Base-by-base conservation (phyloP, 352 stramenopile genomes). In the Globisporangium solare region DNA sequence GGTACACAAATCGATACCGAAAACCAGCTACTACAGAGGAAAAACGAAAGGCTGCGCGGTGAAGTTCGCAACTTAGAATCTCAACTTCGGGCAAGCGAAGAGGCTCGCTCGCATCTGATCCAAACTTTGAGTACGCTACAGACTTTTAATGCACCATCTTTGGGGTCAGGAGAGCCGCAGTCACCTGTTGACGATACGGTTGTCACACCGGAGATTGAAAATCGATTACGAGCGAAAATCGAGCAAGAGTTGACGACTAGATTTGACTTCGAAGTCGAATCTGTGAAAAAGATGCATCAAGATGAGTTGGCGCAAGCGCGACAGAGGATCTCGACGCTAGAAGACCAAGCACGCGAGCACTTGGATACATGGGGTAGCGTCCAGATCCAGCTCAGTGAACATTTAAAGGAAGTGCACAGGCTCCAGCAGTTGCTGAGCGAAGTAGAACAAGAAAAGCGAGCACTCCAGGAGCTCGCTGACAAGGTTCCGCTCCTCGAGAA, bases 31-130 rank as follows among this genome's bases (percentile, higher is more conserved):
- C 42, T 21, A 24, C 46, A 15, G 6, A 47, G 6, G 55, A 47
- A 50, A 63, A 62, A 37, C 15, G 51, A 35, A n/a, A 59, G 61
- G 24, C 41, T 46, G 12, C 58, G 20, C 17, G 57, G 56, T 21
- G 65, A 61, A 43, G 41, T 64, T 42, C 56, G 21, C 0, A 74
- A 61, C 37, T 61, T 89, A 22, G 75, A 86, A 50, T 54, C 46
- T 1, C 81, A 94, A 39, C 55, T 94, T 35, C 60, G 73, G 60
- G 73, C 74, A 8, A 94, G 84, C 32, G 84, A 94, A 67, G 74
- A 79, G 24, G 77, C 79, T 49, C 78, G 84, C 8, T 68, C 61
- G 1, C 68, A 83, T 24, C 54, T 94, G 45, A 68, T 87, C 22
- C 60, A 81, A 42, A 89, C 77, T 18, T 61, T 91, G 42, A 73